Percentiles rank a stretch among this genome's conserved stretches.
These are phyloP conservation scores for Conoideocrella luteorostrata DNA, from an alignment of 2,329 filamentous ascomycete genomes.

Conservation along the genomic window DNA sequence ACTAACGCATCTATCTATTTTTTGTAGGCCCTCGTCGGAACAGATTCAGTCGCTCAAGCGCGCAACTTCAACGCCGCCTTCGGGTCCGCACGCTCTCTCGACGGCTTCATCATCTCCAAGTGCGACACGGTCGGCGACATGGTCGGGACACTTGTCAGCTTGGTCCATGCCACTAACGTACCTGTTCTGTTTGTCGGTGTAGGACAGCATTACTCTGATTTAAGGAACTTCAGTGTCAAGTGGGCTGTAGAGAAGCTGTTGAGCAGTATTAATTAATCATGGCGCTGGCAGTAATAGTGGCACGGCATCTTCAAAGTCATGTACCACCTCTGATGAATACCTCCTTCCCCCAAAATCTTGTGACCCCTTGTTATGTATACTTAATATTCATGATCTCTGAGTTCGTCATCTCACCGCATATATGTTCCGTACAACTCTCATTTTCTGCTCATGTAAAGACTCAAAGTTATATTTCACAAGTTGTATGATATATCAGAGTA, in stretches of 20 bases:
- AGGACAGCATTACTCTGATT: conserved; percentile 62
- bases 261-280: conserved; percentile 34
- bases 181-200: conserved; percentile 87
- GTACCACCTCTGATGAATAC: too few relatives aligned
- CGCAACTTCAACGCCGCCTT: conserved; percentile 95
- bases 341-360: too few relatives aligned
- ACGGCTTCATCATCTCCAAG: conserved; percentile 97
- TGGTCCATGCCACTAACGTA: conserved; percentile 95
- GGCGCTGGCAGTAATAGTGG: too few relatives aligned
- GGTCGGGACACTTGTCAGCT: conserved; percentile 90
- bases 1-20: too few relatives aligned
- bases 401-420: too few relatives aligned
- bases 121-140: conserved; percentile 99
- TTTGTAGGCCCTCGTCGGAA: conserved; percentile 74
- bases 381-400: too few relatives aligned
- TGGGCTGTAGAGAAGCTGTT: conserved; percentile 64
- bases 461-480: neutral
- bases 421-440: too few relatives aligned
- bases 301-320: too few relatives aligned
- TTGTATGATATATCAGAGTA: neutral
- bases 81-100: conserved; percentile 70
- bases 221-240: conserved; percentile 62
- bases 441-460: too few relatives aligned
- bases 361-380: too few relatives aligned
- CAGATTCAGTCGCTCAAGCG: conserved; percentile 90